These are phyloP conservation scores for Backusella tuberculispora DNA, from an alignment of 192 early-diverging fungal species.

Conservation along the genomic window DNA sequence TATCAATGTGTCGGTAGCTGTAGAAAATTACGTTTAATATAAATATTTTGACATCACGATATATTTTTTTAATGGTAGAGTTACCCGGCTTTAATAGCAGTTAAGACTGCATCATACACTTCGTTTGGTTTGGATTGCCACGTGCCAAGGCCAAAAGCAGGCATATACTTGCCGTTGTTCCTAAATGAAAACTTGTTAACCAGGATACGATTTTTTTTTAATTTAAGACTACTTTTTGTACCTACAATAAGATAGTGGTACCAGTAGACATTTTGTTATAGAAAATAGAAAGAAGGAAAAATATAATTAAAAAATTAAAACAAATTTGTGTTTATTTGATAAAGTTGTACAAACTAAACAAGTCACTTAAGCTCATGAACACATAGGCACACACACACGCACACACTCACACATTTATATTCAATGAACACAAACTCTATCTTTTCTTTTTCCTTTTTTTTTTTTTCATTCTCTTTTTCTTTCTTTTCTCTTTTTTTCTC, in stretches of 20 bases:
- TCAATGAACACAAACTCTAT: background rate
- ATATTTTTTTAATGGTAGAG: conserved; percentile 19
- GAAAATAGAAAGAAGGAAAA: conserved; percentile 1
- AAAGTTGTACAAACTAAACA: background rate
- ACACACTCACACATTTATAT: background rate
- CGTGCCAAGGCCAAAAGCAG: conserved; percentile 50
- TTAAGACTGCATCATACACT: conserved; percentile 65
- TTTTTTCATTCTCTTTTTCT: background rate
- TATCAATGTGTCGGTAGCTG: conserved; percentile 40
- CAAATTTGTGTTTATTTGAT: conserved; percentile 15
- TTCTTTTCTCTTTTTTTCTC: background rate
- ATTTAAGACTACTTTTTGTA: background rate
- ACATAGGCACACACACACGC: background rate
- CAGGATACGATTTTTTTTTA: background rate
- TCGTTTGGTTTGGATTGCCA: conserved; percentile 62
- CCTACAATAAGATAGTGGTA: conserved; percentile 1
- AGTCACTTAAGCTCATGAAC: conserved; percentile 5
- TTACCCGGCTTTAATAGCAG: conserved; percentile 71
- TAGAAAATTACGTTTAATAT: background rate
- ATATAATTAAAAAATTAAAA: background rate
- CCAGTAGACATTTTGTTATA: conserved; percentile 3
- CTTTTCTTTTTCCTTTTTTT: conserved; percentile 2
- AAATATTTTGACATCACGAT: conserved; percentile 10
- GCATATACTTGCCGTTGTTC: conserved; percentile 67
- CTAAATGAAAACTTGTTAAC: conserved; percentile 8